These are phyloP conservation scores for Prunus campanulata DNA, from an alignment of 306 rosid species.

Conservation along the genomic window DNA sequence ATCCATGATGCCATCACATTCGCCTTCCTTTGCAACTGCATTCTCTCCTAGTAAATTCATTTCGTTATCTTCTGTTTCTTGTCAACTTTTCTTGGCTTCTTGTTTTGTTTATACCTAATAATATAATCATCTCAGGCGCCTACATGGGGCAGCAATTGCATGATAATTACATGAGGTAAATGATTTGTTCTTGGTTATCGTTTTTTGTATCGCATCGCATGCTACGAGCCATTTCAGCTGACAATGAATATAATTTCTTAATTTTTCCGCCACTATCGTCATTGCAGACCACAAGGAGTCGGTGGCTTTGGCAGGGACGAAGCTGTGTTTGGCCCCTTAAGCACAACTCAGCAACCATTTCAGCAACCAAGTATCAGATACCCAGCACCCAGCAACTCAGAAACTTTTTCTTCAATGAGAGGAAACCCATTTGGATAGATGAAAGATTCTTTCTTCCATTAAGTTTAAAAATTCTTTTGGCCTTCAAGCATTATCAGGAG, in stretches of 20 bases:
- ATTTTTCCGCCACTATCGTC: neutral
- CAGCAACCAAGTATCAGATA: slow-evolving; percentile 29
- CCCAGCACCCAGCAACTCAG: slow-evolving; percentile 27
- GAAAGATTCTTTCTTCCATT: slow-evolving; percentile 8
- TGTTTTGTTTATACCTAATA: slow-evolving; percentile 16
- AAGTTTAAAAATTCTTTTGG: neutral
- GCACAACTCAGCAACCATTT: slow-evolving; percentile 31
- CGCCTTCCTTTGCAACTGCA: slow-evolving; percentile 31
- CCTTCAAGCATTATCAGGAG: neutral
- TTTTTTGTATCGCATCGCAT: neutral
- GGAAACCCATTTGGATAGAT: slow-evolving; percentile 72
- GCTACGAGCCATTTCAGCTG: neutral
- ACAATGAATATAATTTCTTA: neutral
- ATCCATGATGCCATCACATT: slow-evolving; percentile 26
- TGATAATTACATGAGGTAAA: slow-evolving; percentile 48
- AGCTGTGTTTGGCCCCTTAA: slow-evolving; percentile 25
- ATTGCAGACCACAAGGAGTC: slow-evolving; percentile 37
- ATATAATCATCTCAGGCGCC: slow-evolving; percentile 45
- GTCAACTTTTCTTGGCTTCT: neutral
- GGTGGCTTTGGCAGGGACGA: slow-evolving; percentile 27
- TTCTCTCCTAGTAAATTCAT: slow-evolving; percentile 38
- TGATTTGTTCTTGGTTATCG: slow-evolving; percentile 11
- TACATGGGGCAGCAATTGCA: slow-evolving; percentile 45
- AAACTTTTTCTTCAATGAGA: slow-evolving; percentile 34
- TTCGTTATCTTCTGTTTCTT: slow-evolving; percentile 24